Base-by-base conservation (phyloP, 2,329 filamentous ascomycete species). In the Fusarium temperatum region DNA sequence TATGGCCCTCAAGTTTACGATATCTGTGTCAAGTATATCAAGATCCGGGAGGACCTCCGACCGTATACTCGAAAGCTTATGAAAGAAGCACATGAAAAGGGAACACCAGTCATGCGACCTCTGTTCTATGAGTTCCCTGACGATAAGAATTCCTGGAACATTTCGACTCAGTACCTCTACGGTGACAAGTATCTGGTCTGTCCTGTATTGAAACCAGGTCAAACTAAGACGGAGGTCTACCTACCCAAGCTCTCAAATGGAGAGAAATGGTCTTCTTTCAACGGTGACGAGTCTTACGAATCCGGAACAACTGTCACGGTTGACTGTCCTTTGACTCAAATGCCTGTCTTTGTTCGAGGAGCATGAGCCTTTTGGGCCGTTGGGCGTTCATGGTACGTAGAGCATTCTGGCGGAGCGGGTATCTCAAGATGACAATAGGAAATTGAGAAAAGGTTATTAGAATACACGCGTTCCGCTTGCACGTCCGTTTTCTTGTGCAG, bases 151-250 rank as follows among this genome's bases (percentile, higher is more conserved):
- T 83, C 84, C 22, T 92, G 91, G 90, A 83, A 86, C 9, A 77
- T 91, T 7, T 88, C 89, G 58, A 85, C 86, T 38, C 86, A 92
- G 82, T 92, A 92, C 77, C 89, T 93, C 86, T 93, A 87, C 75
- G 91, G 90, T 0, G 77, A 81, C 22, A 87, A 86, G 76, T 92
- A 91, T 75, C 81, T 92, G 20, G 85, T 87, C 13, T 87, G 84
- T 18, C 90, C 90, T 0, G 84, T 92, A 0, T 75, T 92, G 63
- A 77, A 83, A n/a, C 78, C 87, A 0, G 86, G 86, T 0, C 80
- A 86, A 74, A 82, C 78, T 18, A 84, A 78, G 39, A 82, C 83
- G 11, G 81, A 78, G 11, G 86, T 88, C 0, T 92, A 92, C 76
- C 78, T 92, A 30, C 89, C 90, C 9, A 50, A 50, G 17, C 48